Evolutionary conservation across 2,329 filamentous ascomycete species (phyloP), one percentile per base, ranked within the genome.

Genomic region (Coniochaeta sp.): DNA sequence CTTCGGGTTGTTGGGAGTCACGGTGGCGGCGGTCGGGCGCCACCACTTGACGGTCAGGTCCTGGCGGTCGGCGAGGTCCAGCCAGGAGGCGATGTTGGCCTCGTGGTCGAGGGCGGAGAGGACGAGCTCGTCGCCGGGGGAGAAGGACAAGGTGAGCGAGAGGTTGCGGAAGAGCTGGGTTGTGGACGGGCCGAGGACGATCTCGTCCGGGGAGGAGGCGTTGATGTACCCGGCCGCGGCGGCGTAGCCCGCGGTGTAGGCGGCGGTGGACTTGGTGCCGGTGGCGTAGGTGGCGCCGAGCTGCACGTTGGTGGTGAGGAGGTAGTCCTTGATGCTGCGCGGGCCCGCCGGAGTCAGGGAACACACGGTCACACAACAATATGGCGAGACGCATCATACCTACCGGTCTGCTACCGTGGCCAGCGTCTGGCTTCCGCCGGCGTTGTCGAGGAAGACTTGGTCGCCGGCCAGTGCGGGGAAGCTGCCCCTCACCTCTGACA

Each of bases 131-230:
- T 87, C 84, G 50, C 84, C 84, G 1, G 77, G 69, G 12, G 75
- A 66, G 68, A 87, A 83, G 12, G 70, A 66, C 5, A 88, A 72
- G 2, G 82, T 75, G 24, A 77, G 77, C 0, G 84, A 82, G 17
- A 92, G 79, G 69, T 92, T 93, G 64, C 89, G 84, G 66, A 91
- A 84, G 10, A 92, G 81, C 69, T 91, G 89, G 0, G 90, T 93
- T 0, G 89, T 90, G 1, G 89, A 90, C 0, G 86, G 75, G 1
- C 89, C 89, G 59, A 91, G 80, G 54, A 89, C 88, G 61, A 92
- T 86, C 68, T 91, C 88, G 54, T 87, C 83, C 1, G 77, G 73
- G 0, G 14, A 7, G 8, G 75, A 72, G 3, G 89, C 87, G 69
- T 91, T 90, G 67, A 93, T 83, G 67, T 89, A 92, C 61, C 78